phyloP scores from a whole-genome alignment of 1,284 basidiomycete genomes.

The Hortiboletus rubellus region DNA sequence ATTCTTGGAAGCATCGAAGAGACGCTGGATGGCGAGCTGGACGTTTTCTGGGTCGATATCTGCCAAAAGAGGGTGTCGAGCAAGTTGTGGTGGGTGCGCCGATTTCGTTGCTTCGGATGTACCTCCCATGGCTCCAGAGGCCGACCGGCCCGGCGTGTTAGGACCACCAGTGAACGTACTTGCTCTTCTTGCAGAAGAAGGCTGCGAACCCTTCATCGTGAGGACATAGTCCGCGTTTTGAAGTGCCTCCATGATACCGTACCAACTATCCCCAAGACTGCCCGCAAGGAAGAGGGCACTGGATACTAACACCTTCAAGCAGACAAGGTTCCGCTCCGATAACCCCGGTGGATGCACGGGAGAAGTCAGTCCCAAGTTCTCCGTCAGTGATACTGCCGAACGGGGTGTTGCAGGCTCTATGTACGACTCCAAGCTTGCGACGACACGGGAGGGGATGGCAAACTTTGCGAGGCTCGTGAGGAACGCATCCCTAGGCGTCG shows the following conservation, averaged over 20 bases:
- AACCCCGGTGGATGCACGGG: slow-evolving; percentile 66
- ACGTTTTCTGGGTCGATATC: slow-evolving; percentile 79
- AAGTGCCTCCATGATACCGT: slow-evolving; percentile 83
- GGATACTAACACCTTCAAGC: slow-evolving; percentile 79
- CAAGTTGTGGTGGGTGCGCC: slow-evolving; percentile 15
- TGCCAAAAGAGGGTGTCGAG: slow-evolving; percentile 61
- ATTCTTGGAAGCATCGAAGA: slow-evolving; percentile 84
- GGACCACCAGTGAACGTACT: slow-evolving; percentile 39
- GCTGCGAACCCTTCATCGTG: slow-evolving; percentile 51
- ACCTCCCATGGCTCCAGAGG: slow-evolving; percentile 32
- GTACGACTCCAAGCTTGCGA: slow-evolving; percentile 78
- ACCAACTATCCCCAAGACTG: slow-evolving; percentile 87
- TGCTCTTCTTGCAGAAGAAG: slow-evolving; percentile 33
- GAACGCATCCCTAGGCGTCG: slow-evolving; percentile 91
- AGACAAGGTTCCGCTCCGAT: slow-evolving; percentile 88
- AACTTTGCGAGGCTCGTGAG: slow-evolving; percentile 85
- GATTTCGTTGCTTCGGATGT: slow-evolving; percentile 25
- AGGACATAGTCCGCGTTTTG: slow-evolving; percentile 94
- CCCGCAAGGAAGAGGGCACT: slow-evolving; percentile 83
- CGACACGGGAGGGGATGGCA: slow-evolving; percentile 85
- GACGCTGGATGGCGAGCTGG: slow-evolving; percentile 67
- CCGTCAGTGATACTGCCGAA: slow-evolving; percentile 59
- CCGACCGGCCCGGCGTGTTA: slow-evolving; percentile 37
- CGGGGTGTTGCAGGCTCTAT: slow-evolving; percentile 64
- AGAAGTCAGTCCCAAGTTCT: slow-evolving; percentile 65